Conservation (phyloP, 495 filamentous ascomycete species). For the Neurospora sp. region DNA sequence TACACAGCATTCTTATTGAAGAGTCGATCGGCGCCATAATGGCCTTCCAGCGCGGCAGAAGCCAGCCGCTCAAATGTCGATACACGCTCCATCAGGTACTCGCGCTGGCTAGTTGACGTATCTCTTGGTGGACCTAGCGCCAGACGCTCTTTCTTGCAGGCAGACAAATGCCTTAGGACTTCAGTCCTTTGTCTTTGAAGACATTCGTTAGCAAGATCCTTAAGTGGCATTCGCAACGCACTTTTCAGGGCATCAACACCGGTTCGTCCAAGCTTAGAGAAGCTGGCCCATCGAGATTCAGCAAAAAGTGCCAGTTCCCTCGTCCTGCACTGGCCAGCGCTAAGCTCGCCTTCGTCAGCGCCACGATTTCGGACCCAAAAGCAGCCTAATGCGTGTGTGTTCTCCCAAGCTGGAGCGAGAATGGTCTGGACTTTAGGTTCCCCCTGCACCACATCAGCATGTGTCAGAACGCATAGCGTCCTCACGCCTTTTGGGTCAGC, state of each 20-base stretch:
- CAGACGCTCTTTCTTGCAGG: conserved; percentile 21
- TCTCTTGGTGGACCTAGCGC: conserved; percentile 35
- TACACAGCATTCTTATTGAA: conserved; percentile 24
- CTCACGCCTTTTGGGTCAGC: conserved; percentile 36
- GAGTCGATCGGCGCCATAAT: conserved; percentile 30
- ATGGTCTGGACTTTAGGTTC: conserved; percentile 31
- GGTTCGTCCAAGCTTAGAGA: conserved; percentile 32
- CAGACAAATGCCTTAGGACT: conserved; percentile 29
- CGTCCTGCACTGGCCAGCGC: conserved; percentile 13
- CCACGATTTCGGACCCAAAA: conserved; percentile 48
- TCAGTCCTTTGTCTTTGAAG: conserved; percentile 43
- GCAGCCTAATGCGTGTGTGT: conserved; percentile 43
- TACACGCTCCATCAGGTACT: conserved; percentile 4
- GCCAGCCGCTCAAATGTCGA: conserved; percentile 2
- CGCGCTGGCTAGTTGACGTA: conserved; percentile 13
- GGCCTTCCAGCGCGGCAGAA: conserved; percentile 13
- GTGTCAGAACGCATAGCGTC: conserved; percentile 50
- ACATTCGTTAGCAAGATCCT: conserved; percentile 36
- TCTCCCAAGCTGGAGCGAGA: conserved; percentile 32
- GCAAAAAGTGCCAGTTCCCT: conserved; percentile 31
- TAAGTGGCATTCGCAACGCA: conserved; percentile 35
- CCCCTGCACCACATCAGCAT: conserved; percentile 41
- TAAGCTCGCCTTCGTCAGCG: conserved; percentile 19
- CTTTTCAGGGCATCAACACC: conserved; percentile 40
- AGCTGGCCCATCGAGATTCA: conserved; percentile 30